These are phyloP conservation scores for Microcyclosporella mali DNA, from an alignment of 2,329 filamentous ascomycete genomes.

Conservation along the genomic window DNA sequence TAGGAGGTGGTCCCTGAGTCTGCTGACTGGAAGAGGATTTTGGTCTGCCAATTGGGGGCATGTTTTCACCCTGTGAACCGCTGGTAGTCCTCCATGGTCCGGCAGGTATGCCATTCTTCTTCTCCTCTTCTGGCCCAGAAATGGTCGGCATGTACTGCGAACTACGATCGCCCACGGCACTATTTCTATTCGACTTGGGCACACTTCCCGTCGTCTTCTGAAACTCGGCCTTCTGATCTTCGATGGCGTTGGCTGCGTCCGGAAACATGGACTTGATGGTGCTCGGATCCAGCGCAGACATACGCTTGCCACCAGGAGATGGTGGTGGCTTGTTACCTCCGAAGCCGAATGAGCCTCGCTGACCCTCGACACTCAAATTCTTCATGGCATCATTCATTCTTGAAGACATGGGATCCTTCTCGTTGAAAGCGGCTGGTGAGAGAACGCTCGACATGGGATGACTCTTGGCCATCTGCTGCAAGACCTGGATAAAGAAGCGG, in stretches of 20 bases:
- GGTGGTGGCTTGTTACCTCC: slow-evolving; percentile 64
- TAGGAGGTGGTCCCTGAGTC: slow-evolving; percentile 52
- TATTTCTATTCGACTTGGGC: slow-evolving; percentile 89
- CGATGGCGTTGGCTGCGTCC: slow-evolving; percentile 95
- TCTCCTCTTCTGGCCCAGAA: slow-evolving; percentile 59
- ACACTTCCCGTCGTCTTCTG: slow-evolving; percentile 89
- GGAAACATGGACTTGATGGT: slow-evolving; percentile 99
- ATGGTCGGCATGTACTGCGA: slow-evolving; percentile 67
- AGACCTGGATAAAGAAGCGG: slow-evolving; percentile 95
- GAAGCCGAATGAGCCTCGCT: slow-evolving; percentile 72
- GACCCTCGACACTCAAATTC: slow-evolving; percentile 81
- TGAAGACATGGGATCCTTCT: slow-evolving; percentile 97
- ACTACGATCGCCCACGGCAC: slow-evolving; percentile 68
- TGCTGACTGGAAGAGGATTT: slow-evolving; percentile 74
- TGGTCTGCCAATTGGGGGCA: slow-evolving; percentile 55
- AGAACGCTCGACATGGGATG: slow-evolving; percentile 95
- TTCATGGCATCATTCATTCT: slow-evolving; percentile 94
- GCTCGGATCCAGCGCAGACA: slow-evolving; percentile 85
- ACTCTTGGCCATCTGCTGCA: slow-evolving; percentile 98
- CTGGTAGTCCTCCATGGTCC: slow-evolving; percentile 69
- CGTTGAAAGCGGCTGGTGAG: slow-evolving; percentile 85
- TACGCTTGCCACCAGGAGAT: slow-evolving; percentile 69
- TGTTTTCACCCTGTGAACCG: slow-evolving; percentile 40
- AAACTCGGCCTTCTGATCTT: slow-evolving; percentile 95
- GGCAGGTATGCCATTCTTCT: slow-evolving; percentile 60